A percentile compares a stretch with the other conserved stretches of the same genome.
These are phyloP conservation scores for Pseudocercospora pini-densiflorae DNA, from an alignment of 2,329 filamentous ascomycete species.

Conservation along the genomic window DNA sequence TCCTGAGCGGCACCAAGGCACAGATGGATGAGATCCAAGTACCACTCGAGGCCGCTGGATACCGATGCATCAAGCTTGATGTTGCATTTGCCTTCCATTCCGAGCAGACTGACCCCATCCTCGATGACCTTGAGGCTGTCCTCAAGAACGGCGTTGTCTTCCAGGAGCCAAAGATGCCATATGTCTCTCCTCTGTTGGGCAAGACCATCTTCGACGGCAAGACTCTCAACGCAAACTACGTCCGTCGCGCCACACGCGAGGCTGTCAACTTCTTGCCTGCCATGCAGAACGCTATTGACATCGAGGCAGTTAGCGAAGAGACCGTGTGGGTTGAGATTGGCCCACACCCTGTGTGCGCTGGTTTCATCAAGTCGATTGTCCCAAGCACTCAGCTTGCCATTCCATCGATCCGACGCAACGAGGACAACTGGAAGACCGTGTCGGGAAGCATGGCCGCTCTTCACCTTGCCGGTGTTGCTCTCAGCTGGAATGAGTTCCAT, in stretches of 20 bases:
- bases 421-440: slow-evolving; percentile 54
- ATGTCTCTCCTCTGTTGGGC: slow-evolving; percentile 39
- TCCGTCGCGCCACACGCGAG: slow-evolving; percentile 39
- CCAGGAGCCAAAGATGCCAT: slow-evolving; percentile 32
- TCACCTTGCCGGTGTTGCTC: slow-evolving; percentile 57
- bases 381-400: slow-evolving; percentile 36
- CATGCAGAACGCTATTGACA: slow-evolving; percentile 25
- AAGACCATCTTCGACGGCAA: slow-evolving; percentile 32
- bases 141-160: slow-evolving; percentile 19
- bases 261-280: slow-evolving; percentile 46
- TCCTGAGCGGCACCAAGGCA: slow-evolving; percentile 30
- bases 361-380: slow-evolving; percentile 21
- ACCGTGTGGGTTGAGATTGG: slow-evolving; percentile 53
- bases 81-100: slow-evolving; percentile 41
- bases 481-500: slow-evolving; percentile 66
- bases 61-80: slow-evolving; percentile 24
- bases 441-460: slow-evolving; percentile 54
- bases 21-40: slow-evolving; percentile 20
- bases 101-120: slow-evolving; percentile 37
- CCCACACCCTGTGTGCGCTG: slow-evolving; percentile 48
- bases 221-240: slow-evolving; percentile 33
- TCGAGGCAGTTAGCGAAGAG: slow-evolving; percentile 45
- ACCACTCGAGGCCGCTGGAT: slow-evolving; percentile 17
- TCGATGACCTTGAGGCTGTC: slow-evolving; percentile 29
- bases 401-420: slow-evolving; percentile 17